Evolutionary conservation across 768 basidiomycete genomes (phyloP).

Genomic region (Termitomyces heimii): DNA sequence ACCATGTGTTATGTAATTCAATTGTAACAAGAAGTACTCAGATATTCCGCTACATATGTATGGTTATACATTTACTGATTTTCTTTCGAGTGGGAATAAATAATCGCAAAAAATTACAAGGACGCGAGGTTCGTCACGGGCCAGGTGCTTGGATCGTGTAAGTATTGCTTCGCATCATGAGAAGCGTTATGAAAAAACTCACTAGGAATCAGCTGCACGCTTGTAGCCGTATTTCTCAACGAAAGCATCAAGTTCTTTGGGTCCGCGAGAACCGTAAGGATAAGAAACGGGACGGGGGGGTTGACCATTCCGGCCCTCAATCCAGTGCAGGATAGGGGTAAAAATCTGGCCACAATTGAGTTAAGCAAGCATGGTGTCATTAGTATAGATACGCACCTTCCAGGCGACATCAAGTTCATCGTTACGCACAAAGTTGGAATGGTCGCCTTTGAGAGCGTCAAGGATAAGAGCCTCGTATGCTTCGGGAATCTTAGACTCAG

Average conservation of each 20-base stretch:
- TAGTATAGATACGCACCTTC: slow-evolving; percentile 64
- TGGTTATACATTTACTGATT: slow-evolving; percentile 11
- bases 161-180: slow-evolving; percentile 1
- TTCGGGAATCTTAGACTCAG: slow-evolving; percentile 89
- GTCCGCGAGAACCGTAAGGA: slow-evolving; percentile 95
- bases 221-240: slow-evolving; percentile 73
- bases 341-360: slow-evolving; percentile 55
- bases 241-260: slow-evolving; percentile 74
- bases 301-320: slow-evolving; percentile 69
- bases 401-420: slow-evolving; percentile 97
- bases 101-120: slow-evolving; percentile 28
- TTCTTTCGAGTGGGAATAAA: slow-evolving; percentile 5
- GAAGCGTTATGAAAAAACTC: slow-evolving; percentile 28
- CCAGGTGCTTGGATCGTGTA: slow-evolving; percentile 49
- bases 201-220: slow-evolving; percentile 69
- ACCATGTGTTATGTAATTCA: background rate
- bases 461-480: slow-evolving; percentile 95
- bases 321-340: slow-evolving; percentile 94
- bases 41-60: slow-evolving; percentile 3
- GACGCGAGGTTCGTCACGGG: slow-evolving; percentile 64
- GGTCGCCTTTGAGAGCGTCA: slow-evolving; percentile 95
- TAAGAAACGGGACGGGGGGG: slow-evolving; percentile 72
- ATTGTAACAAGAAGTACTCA: background rate
- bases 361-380: background rate
- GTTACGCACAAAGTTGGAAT: slow-evolving; percentile 97